phyloP scores from a whole-genome alignment of 2,329 filamentous ascomycete species.

The Magnaporthales sp. region DNA sequence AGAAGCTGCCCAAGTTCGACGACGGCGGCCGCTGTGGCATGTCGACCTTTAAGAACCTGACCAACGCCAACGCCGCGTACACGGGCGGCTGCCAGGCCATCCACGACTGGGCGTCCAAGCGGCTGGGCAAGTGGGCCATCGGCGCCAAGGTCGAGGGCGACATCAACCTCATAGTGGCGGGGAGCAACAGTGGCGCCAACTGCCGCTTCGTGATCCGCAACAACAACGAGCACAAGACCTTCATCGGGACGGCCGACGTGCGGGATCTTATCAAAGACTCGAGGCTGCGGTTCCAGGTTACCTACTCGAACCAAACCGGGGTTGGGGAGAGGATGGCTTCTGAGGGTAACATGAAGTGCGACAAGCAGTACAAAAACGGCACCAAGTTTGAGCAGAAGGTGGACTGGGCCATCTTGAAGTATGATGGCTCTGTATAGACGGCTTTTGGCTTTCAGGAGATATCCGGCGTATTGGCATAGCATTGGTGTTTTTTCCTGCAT shows the following conservation, averaged over 20 bases:
- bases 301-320: background rate
- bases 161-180: conserved; percentile 1
- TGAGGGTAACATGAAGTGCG: conserved; percentile 2
- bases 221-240: background rate
- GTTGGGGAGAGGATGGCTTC: background rate
- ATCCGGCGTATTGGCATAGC: no score
- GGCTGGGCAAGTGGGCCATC: conserved; percentile 1
- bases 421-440: background rate
- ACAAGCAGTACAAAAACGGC: conserved; percentile 1
- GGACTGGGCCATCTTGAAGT: background rate
- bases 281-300: background rate
- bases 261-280: background rate
- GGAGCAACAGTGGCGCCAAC: conserved; percentile 3
- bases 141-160: background rate
- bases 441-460: background rate
- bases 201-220: background rate
- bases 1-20: background rate
- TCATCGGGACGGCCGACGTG: background rate
- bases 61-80: background rate
- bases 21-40: background rate
- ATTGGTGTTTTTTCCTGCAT: no score
- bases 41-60: conserved; percentile 1
- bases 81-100: conserved; percentile 3
- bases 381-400: background rate
- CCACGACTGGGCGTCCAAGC: background rate